A percentile compares a stretch with the other conserved stretches of the same genome.
phyloP scores from a whole-genome alignment of 768 basidiomycete species.

The Lentinula guzmanii region DNA sequence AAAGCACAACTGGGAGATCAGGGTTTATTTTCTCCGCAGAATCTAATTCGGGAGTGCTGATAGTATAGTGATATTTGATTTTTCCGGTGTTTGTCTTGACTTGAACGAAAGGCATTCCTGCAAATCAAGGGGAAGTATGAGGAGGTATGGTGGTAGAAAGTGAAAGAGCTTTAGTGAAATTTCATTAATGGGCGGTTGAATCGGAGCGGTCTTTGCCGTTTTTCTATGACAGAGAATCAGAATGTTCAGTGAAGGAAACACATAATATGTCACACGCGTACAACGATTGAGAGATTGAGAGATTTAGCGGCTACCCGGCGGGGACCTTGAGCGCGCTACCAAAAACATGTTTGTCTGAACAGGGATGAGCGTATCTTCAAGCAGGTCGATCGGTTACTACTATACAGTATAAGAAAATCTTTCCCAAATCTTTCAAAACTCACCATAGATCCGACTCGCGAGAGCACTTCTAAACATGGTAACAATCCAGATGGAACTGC shows the following conservation, averaged over 20 bases:
- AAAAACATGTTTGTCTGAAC: no score
- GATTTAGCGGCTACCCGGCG: neutral
- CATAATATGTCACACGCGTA: neutral
- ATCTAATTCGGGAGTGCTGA: neutral
- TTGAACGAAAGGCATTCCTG: neutral
- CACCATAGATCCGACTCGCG: neutral
- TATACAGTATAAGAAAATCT: neutral
- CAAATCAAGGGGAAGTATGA: neutral
- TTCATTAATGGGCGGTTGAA: neutral
- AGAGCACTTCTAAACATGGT: neutral
- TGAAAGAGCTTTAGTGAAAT: neutral
- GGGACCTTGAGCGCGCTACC: no score
- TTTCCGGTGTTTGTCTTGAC: neutral
- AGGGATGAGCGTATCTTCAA: neutral
- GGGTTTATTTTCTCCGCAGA: neutral
- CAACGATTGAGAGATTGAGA: neutral
- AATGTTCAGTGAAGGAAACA: neutral
- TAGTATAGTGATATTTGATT: neutral
- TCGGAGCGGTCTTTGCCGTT: neutral
- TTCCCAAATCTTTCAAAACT: neutral
- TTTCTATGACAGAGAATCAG: neutral
- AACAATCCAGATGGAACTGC: no score
- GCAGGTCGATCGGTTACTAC: neutral
- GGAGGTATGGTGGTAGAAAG: neutral
- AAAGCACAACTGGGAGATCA: neutral